Evolutionary conservation across 1,284 basidiomycete species (phyloP), one percentile per base, ranked within the genome.

Genomic region (Microbotryomycetes sp.): DNA sequence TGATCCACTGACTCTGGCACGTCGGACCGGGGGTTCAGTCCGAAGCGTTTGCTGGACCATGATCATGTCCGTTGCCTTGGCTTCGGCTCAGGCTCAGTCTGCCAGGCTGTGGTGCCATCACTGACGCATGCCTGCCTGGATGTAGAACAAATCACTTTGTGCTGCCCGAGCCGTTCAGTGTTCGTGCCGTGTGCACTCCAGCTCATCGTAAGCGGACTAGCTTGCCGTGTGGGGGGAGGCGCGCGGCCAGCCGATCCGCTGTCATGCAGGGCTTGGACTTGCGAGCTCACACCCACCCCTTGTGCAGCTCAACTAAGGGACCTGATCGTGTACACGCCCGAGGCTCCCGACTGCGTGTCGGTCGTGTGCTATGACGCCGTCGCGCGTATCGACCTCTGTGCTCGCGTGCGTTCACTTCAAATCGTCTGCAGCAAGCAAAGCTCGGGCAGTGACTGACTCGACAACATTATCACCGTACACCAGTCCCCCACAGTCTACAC

Each of bases 281-380:
- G 9, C 35, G 18, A 41, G 9, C 35, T 41, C 9, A 41, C 23
- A 29, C 50, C 2, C 18, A 26, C 45, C 24, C 49, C 4, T 16
- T 46, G 18, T 24, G 3, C 55, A 66, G 64, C 62, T 2, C 66
- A 68, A 45, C 57, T 68, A 3, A 51, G 66, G 41, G 66, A 68
- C 53, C 61, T 68, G 7, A 23, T 68, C 26, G 54, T 49, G 6
- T 52, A 27, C 16, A 51, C 57, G 4, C 59, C 64, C 7, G 56
- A 61, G 7, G 49, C 41, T 3, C 53, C 54, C 6, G 61, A 56
- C 41, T 23, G 48, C 5, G 57, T 60, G 45, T 11, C 41, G n/a
- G 30, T 30, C 16, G 54, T 60, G 26, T 61, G 61, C 47, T 61
- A 59, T 52, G 58, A 65, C 54, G 58, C 59, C 31, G 49, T 67